Evolutionary conservation across 495 filamentous ascomycete species (phyloP).

Genomic region (Bathelium albidoporum): DNA sequence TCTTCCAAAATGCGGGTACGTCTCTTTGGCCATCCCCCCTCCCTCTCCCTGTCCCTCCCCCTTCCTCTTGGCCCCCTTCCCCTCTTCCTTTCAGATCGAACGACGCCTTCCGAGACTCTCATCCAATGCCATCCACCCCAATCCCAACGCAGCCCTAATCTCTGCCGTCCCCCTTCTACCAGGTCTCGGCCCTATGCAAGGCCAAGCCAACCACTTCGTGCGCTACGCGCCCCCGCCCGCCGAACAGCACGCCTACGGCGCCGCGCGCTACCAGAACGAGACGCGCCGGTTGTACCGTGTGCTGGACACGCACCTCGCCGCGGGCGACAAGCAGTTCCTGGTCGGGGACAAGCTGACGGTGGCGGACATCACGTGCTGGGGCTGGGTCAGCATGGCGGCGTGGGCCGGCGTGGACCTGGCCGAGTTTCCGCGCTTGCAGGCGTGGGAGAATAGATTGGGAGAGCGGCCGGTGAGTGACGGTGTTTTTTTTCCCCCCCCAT

Average conservation of each 20-base stretch:
- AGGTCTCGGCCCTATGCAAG: slow-evolving; percentile 83
- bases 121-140: not conserved
- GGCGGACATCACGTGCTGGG: slow-evolving; percentile 71
- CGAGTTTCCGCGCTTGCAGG: slow-evolving; percentile 60
- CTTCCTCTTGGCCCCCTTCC: not conserved
- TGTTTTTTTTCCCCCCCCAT: not conserved
- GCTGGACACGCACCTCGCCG: slow-evolving; percentile 60
- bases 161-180: not conserved
- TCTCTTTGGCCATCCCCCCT: not conserved
- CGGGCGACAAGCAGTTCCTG: slow-evolving; percentile 44
- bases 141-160: not conserved
- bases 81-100: not conserved
- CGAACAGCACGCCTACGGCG: slow-evolving; percentile 47
- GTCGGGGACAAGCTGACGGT: slow-evolving; percentile 74
- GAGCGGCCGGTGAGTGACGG: slow-evolving; percentile 44
- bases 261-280: slow-evolving; percentile 74
- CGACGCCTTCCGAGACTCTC: not conserved
- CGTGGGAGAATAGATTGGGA: slow-evolving; percentile 57
- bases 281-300: slow-evolving; percentile 70
- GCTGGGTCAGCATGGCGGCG: slow-evolving; percentile 33
- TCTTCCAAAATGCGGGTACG: slow-evolving; percentile 46
- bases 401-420: slow-evolving; percentile 68
- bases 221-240: slow-evolving; percentile 56
- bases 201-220: slow-evolving; percentile 82
- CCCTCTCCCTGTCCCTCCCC: not conserved